Evolutionary conservation across 345 rosid genomes (phyloP).

Genomic region (Trapa incisa): DNA sequence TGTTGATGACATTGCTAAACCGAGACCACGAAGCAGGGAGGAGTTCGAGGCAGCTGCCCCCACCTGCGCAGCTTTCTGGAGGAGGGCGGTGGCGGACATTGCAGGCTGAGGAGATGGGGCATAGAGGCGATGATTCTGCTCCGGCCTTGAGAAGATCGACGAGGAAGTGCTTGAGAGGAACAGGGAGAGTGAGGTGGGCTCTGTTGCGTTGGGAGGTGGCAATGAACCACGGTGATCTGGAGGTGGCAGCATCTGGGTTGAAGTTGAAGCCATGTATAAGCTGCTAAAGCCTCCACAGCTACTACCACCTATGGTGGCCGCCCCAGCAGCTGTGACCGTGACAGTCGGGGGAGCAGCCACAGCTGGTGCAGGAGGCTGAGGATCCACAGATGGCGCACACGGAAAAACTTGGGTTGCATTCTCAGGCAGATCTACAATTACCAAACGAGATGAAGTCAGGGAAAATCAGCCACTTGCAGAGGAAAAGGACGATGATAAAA

Average conservation of each 20-base stretch:
- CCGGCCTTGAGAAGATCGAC: slow-evolving; percentile 26
- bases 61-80: slow-evolving; percentile 91
- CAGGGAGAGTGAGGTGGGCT: slow-evolving; percentile 57
- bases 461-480: background rate
- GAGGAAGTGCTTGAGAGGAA: slow-evolving; percentile 41
- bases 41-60: slow-evolving; percentile 53
- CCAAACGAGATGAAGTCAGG: background rate
- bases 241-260: background rate
- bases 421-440: slow-evolving; percentile 37
- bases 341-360: slow-evolving; percentile 11
- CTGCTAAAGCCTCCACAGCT: background rate
- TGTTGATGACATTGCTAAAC: slow-evolving; percentile 27
- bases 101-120: slow-evolving; percentile 36
- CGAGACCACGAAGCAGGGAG: slow-evolving; percentile 36
- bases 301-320: background rate
- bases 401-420: slow-evolving; percentile 28
- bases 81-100: slow-evolving; percentile 94
- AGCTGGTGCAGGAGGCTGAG: slow-evolving; percentile 8
- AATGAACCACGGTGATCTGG: background rate
- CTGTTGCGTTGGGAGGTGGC: too few relatives aligned
- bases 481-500: slow-evolving; percentile 5
- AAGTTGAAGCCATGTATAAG: background rate
- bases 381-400: slow-evolving; percentile 12
- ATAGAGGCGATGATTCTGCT: slow-evolving; percentile 17
- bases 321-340: background rate